A percentile compares a stretch with the other conserved stretches of the same genome.
Evolutionary conservation across 2,329 filamentous ascomycete genomes (phyloP).

Genomic region (Fusarium protoensiforme): DNA sequence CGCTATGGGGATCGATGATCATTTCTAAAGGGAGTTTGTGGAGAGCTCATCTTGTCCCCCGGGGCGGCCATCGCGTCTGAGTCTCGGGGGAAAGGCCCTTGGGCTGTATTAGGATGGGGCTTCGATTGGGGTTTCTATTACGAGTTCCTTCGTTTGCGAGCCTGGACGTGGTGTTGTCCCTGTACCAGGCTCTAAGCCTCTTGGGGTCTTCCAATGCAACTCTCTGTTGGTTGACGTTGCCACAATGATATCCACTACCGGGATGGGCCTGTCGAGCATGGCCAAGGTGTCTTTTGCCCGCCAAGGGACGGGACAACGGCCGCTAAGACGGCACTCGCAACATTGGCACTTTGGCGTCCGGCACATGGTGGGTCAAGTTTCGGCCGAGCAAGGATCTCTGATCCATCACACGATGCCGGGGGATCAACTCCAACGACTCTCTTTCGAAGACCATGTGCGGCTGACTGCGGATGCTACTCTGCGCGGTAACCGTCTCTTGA

Average conservation of each 20-base stretch:
- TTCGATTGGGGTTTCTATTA: not conserved
- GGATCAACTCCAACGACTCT: slow-evolving; percentile 1
- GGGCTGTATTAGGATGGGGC: not conserved
- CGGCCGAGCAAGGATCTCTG: slow-evolving; percentile 10
- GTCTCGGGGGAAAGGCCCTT: not conserved
- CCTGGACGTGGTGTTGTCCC: not conserved
- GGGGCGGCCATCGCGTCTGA: not conserved
- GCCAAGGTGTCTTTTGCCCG: slow-evolving; percentile 1
- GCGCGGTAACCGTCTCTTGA: not conserved
- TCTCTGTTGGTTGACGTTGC: slow-evolving; percentile 11
- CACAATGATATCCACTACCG: not conserved
- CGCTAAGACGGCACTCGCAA: slow-evolving; percentile 27
- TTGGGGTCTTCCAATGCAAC: slow-evolving; percentile 10
- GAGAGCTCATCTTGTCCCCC: slow-evolving; percentile 1
- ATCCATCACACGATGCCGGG: slow-evolving; percentile 4
- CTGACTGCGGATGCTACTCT: slow-evolving; percentile 4
- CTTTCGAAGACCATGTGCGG: not conserved
- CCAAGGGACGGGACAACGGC: slow-evolving; percentile 24
- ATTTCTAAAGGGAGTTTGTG: not conserved
- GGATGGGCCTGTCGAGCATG: slow-evolving; percentile 6
- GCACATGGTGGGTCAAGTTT: slow-evolving; percentile 12
- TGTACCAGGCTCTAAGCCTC: not conserved
- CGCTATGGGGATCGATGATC: slow-evolving; percentile 5
- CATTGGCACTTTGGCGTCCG: slow-evolving; percentile 15
- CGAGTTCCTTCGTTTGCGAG: not conserved